A percentile compares a stretch with the other conserved stretches of the same genome.
phyloP scores from a whole-genome alignment of 179 eudicot species.

The Beta macrorhiza region DNA sequence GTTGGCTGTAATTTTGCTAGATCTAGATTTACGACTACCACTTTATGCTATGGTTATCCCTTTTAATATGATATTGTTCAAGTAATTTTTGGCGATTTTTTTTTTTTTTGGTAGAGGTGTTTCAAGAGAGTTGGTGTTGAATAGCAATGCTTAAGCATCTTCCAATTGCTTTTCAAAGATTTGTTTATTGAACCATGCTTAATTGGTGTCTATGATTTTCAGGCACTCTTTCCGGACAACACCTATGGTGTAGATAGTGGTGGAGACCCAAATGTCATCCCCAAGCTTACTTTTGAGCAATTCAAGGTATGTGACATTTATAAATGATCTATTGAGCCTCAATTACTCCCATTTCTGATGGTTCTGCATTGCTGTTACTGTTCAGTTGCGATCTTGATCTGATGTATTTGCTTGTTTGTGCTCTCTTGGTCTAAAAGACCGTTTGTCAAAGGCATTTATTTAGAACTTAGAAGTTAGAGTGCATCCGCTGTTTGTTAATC shows the following conservation, averaged over 20 bases:
- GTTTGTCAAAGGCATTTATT: background rate
- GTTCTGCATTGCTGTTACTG: background rate
- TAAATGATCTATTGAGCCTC: background rate
- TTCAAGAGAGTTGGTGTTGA: background rate
- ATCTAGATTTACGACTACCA: background rate
- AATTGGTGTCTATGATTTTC: constrained; percentile 22
- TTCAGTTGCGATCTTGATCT: background rate
- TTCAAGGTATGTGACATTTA: constrained; percentile 62
- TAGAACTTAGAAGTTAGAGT: background rate
- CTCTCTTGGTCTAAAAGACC: background rate
- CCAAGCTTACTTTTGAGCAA: constrained; percentile 85
- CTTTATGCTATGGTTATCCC: background rate
- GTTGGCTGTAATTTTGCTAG: background rate
- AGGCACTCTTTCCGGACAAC: constrained; percentile 93
- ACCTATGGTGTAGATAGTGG: constrained; percentile 98
- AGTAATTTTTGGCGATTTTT: background rate
- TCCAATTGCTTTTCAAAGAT: background rate
- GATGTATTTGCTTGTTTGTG: background rate
- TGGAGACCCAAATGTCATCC: constrained; percentile 93
- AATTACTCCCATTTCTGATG: background rate
- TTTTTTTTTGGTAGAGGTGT: background rate
- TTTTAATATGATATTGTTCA: background rate
- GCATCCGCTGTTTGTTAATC: background rate
- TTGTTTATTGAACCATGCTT: constrained; percentile 3
- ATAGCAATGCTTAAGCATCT: constrained; percentile 8